Evolutionary conservation across 2,329 filamentous ascomycete species (phyloP), one percentile per base, ranked within the genome.

Genomic region (Plenodomus biglobosus): DNA sequence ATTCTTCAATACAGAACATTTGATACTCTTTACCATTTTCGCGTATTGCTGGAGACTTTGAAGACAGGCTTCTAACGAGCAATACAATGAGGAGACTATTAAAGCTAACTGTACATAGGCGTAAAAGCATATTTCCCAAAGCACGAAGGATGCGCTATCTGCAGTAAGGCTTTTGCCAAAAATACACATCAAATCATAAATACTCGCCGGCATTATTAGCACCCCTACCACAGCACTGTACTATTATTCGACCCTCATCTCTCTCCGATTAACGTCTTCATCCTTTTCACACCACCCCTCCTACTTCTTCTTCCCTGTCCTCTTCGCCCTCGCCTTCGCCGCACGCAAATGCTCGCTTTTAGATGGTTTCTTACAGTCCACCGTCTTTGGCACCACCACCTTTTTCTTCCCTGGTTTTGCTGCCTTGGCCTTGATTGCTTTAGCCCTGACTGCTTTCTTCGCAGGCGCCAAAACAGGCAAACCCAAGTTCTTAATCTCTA

Each of bases 1-100:
- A 65, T 65, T 53, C 55, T 58, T 60, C 45, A 66, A 62, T 61
- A 44, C 53, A 66, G 27, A 3, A 48, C 51, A 52, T 42, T 48
- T 44, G 17, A 40, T 27, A 19, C 42, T 27, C 30, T 42, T 24
- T 11, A 41, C 15, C 27, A 24, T 8, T 5, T 30, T 32, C 44
- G 35, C 16, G 35, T 27, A 13, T 11, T 42, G 17, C 19, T 27
- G 38, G 21, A 13, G 21, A 11, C n/a, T 19, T n/a, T 32, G 22
- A 19, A 13, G 8, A 4, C 4, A 18, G 19, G 6, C 32, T 7
- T 6, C 32, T 17, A 35, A 5, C n/a, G 32, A n/a, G 4, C 32
- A 7, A 35, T 17, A n/a, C 6, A n/a, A 35, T n/a, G 6, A 24
- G 11, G 11, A 5, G 11, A 11, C 22, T 24, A 24, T 6, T 24